phyloP scores from a whole-genome alignment of 345 rosid genomes.

The Bruguiera sexangula region DNA sequence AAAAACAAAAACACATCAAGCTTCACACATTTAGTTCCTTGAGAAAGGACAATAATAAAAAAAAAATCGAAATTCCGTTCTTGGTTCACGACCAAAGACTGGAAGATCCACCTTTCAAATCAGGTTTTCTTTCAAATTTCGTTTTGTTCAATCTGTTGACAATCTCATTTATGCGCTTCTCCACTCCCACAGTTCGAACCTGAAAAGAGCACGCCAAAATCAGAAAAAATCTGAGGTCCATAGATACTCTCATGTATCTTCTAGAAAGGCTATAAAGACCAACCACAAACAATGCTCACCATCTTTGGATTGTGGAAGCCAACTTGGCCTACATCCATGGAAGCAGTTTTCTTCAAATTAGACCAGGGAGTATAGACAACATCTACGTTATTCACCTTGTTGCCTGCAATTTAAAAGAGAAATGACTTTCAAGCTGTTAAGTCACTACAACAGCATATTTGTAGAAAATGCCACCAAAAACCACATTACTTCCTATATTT shows the following conservation, averaged over 20 bases:
- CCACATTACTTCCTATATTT: too few species aligned
- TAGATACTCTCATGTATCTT: neutral
- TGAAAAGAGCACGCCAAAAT: conserved; percentile 27
- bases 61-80: neutral
- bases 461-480: too few species aligned
- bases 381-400: conserved; percentile 88
- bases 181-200: conserved; percentile 91
- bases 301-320: conserved; percentile 85
- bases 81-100: neutral
- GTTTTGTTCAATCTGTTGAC: conserved; percentile 93
- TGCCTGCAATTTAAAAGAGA: conserved; percentile 45
- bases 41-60: neutral
- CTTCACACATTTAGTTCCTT: too few species aligned
- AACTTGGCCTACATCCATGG: conserved; percentile 99
- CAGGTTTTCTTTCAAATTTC: conserved; percentile 86
- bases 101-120: conserved; percentile 64
- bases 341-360: conserved; percentile 89
- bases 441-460: neutral
- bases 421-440: neutral
- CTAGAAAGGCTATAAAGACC: neutral
- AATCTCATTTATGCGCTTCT: conserved; percentile 86
- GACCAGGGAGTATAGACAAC: conserved; percentile 98
- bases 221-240: conserved; percentile 9
- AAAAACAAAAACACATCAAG: too few species aligned
- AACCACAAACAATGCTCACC: conserved; percentile 38